Evolutionary conservation across 805 yeast genomes (phyloP), one percentile per base, ranked within the genome.

Genomic region (Ogataea philodendri): DNA sequence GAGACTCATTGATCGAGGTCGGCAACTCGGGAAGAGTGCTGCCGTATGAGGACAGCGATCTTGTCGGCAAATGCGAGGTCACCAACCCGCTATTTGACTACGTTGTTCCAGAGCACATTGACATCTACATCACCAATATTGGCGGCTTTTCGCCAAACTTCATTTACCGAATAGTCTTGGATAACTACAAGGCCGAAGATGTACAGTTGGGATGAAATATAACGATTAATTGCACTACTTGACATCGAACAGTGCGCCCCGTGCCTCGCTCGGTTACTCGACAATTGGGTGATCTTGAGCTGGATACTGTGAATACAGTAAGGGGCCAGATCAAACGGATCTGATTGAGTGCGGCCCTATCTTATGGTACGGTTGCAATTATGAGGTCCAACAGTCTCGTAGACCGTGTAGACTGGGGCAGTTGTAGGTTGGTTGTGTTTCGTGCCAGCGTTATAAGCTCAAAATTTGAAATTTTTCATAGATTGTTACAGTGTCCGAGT

Each of bases 81-180:
- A 74, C 93, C 19, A 93, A 93, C 60, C 96, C 97, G 11, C 65
- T 87, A 41, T 83, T 78, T 46, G 97, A 90, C 58, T 93, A 90
- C 55, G 82, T 93, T 20, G 81, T 88, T 8, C 97, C 99, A 0
- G 97, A 90, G 52, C 79, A 84, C 54, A 84, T 93, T 44, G 97
- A 93, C 61, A 87, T 93, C 42, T 87, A 84, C 60, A 85, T 93
- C 52, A 90, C 98, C 8, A 90, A 93, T 58, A 76, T 89, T 34
- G 98, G 97, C 32, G 97, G 97, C 10, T 88, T 84, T 58, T 85
- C 97, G 16, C 97, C 98, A 30, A 86, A 90, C 51, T 93, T 93
- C 65, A 84, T 93, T 36, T 93, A 93, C 63, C 81, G 98, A 63
- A 84, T 93, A 37, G 95, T 93, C 14, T 76, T 89, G 66, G 98